These are phyloP conservation scores for Penicillium brevicompactum DNA, from an alignment of 2,329 filamentous ascomycete species.

Conservation along the genomic window DNA sequence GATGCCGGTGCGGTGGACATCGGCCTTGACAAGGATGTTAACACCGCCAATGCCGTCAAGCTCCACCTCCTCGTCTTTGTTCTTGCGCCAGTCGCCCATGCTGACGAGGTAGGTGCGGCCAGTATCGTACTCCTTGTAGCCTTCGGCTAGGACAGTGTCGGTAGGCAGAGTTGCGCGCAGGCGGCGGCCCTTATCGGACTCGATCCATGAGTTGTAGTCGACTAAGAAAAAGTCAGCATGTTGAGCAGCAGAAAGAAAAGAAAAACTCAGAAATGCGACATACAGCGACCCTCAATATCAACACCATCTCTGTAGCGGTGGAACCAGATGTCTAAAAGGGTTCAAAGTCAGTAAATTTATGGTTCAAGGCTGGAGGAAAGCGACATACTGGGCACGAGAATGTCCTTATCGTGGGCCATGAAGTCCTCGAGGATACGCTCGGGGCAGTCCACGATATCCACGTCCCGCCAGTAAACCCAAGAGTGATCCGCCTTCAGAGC, in stretches of 20 bases:
- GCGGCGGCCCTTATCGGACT: conserved; percentile 80
- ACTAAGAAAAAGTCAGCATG: conserved; percentile 56
- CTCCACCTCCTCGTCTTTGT: conserved; percentile 89
- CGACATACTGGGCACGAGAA: conserved; percentile 87
- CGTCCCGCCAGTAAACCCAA: conserved; percentile 98
- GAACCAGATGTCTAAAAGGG: conserved; percentile 83
- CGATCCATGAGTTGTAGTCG: conserved; percentile 99
- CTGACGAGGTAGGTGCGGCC: conserved; percentile 85
- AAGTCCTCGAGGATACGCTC: conserved; percentile 90
- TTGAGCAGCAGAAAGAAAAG: background rate
- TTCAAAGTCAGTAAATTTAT: conserved; percentile 15
- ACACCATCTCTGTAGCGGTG: conserved; percentile 78
- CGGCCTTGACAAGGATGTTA: conserved; percentile 95
- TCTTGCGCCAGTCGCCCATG: conserved; percentile 88
- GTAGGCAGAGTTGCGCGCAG: conserved; percentile 74
- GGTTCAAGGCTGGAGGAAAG: background rate
- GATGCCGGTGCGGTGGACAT: conserved; percentile 94
- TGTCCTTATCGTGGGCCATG: conserved; percentile 87
- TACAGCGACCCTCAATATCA: conserved; percentile 95
- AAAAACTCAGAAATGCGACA: conserved; percentile 38
- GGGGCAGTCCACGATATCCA: conserved; percentile 92
- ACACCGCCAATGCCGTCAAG: conserved; percentile 96
- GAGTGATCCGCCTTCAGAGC: conserved; percentile 91
- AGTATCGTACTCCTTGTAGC: conserved; percentile 91
- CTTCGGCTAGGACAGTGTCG: conserved; percentile 85